Evolutionary conservation across 768 basidiomycete genomes (phyloP).

Genomic region (Calocybe cyanea): DNA sequence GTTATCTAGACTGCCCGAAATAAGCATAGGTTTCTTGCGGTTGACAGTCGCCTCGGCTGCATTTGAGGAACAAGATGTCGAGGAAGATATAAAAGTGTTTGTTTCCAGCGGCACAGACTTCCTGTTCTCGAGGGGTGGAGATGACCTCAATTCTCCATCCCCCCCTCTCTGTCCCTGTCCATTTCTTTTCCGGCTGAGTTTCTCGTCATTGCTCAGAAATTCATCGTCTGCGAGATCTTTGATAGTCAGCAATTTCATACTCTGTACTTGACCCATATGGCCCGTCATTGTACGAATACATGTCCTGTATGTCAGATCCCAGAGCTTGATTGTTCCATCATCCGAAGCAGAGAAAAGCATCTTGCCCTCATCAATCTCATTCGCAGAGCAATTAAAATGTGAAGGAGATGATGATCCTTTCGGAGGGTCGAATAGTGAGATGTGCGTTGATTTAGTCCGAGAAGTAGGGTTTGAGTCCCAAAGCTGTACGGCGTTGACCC

Average conservation of each 20-base stretch:
- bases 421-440: constrained; percentile 33
- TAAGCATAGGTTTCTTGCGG: constrained; percentile 65
- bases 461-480: constrained; percentile 67
- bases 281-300: constrained; percentile 85
- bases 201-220: neutral
- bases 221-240: constrained; percentile 48
- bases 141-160: neutral
- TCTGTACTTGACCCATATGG: constrained; percentile 94
- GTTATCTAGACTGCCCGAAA: constrained; percentile 91
- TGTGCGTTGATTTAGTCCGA: constrained; percentile 24
- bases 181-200: neutral
- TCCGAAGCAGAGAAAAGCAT: constrained; percentile 98
- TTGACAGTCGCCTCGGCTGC: constrained; percentile 11
- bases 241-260: constrained; percentile 72
- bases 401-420: constrained; percentile 19
- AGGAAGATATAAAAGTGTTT: neutral
- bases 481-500: constrained; percentile 93
- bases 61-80: neutral
- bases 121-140: neutral
- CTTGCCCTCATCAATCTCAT: constrained; percentile 75
- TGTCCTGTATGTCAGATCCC: constrained; percentile 80
- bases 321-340: constrained; percentile 88
- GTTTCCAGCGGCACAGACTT: neutral
- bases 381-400: constrained; percentile 27
- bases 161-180: neutral